Conservation (phyloP, 345 rosid genomes). For the Tarenaya hassleriana region DNA sequence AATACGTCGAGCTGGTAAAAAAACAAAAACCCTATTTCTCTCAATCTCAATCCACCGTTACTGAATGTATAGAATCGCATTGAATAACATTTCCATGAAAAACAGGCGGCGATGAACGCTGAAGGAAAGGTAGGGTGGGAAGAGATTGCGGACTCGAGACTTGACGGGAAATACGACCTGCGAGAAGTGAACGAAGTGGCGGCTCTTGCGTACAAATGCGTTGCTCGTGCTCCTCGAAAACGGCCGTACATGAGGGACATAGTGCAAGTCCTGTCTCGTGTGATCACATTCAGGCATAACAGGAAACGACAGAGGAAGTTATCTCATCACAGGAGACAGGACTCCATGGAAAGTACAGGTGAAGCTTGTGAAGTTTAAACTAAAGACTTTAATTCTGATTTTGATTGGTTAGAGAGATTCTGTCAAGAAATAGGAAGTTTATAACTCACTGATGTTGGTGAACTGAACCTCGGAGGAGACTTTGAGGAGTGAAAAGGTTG, state of each 20-base stretch:
- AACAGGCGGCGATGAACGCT: slow-evolving; percentile 82
- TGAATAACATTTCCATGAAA: neutral
- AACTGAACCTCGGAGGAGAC: no score
- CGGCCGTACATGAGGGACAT: slow-evolving; percentile 94
- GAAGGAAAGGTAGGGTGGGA: slow-evolving; percentile 97
- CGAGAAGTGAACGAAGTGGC: slow-evolving; percentile 87
- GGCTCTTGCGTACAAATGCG: slow-evolving; percentile 79
- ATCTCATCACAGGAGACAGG: slow-evolving; percentile 15
- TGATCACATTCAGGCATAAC: slow-evolving; percentile 54
- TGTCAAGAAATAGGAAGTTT: no score
- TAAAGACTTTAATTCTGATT: no score
- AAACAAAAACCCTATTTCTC: neutral
- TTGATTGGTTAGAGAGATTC: no score
- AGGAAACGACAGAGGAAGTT: slow-evolving; percentile 56
- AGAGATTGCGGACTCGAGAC: slow-evolving; percentile 80
- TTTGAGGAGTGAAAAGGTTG: no score
- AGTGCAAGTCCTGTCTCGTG: slow-evolving; percentile 72
- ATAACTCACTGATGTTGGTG: no score
- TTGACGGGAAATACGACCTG: slow-evolving; percentile 63
- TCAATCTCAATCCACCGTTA: neutral
- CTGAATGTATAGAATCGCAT: neutral
- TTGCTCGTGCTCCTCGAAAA: slow-evolving; percentile 63
- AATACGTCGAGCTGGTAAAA: slow-evolving; percentile 82
- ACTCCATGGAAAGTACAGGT: no score
- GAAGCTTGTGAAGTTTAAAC: no score